Base-by-base conservation (phyloP, 169 alveolate species). In the Babesia bovis region DNA sequence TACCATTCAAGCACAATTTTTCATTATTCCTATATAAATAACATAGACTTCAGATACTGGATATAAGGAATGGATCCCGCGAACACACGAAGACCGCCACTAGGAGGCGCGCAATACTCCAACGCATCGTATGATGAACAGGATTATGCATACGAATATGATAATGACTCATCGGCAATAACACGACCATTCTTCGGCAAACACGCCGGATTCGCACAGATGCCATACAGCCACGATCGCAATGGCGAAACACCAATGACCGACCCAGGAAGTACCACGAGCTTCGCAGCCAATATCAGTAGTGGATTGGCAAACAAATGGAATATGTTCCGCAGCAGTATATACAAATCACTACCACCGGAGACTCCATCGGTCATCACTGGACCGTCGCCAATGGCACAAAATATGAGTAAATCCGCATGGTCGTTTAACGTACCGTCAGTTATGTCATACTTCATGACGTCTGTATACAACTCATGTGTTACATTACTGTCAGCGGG, bases 71-170 rank as follows among this genome's bases (percentile, higher is more conserved):
- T 63, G 73, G 73, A 49, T 28, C 38, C 23, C 4, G 4, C 50
- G 19, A 60, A 60, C 5, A 3, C 13, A 21, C 10, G 73, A 38
- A 2, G 40, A 28, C 63, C 49, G 35, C 26, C 66, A 19, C 69
- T 53, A 52, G 49, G 66, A 60, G 52, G 40, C 53, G 23, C 82
- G 19, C 70, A 23, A 32, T 78, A 66, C 61, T 56, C 66, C 25
- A 76, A 74, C 19, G 83, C 53, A 47, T 40, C 50, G 30, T 68
- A 68, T 76, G 86, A 78, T 56, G 86, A 78, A 41, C 66, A 69
- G 4, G 44, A 25, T 42, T 55, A 33, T 2, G 55, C 32, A 9
- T 44, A 4, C 26, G 77, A 69, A 23, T 35, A 9, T 1, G 58
- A 49, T 35, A 55, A 67, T n/a, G 57, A 56, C 25, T 5, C 13